These are phyloP conservation scores for Cruciata laevipes DNA, from an alignment of 257 asterid species.

Conservation along the genomic window DNA sequence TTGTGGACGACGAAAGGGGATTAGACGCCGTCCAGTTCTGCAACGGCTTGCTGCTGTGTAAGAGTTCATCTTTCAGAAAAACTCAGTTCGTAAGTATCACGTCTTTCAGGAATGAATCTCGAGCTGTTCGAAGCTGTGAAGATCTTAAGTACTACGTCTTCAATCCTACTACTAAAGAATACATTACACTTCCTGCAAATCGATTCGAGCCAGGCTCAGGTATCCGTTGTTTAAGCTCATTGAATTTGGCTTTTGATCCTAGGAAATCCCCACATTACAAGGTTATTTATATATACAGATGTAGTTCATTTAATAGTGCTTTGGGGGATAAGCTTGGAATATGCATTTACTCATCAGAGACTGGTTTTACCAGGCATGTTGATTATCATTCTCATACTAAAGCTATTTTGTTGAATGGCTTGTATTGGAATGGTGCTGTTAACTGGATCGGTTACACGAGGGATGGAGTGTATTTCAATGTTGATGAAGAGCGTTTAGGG, in stretches of 20 bases:
- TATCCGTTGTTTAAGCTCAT: too few relatives aligned
- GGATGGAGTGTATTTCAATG: conserved; percentile 20
- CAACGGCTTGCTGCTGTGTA: conserved; percentile 33
- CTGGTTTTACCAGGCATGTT: conserved; percentile 4
- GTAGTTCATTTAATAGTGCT: background rate
- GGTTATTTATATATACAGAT: conserved; percentile 7
- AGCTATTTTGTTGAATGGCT: background rate
- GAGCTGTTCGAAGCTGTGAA: too few relatives aligned
- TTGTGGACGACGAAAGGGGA: background rate
- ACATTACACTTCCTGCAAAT: conserved; percentile 2
- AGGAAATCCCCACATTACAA: conserved; percentile 19
- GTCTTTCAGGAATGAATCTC: too few relatives aligned
- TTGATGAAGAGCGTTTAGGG: conserved; percentile 16
- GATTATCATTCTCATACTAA: conserved; percentile 11
- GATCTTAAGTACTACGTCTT: conserved; percentile 10
- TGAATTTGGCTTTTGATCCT: conserved; percentile 25
- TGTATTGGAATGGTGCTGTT: conserved; percentile 27
- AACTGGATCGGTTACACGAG: background rate
- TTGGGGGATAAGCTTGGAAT: conserved; percentile 8
- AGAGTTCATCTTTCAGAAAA: background rate
- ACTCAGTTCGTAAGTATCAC: too few relatives aligned
- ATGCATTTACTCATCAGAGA: conserved; percentile 25
- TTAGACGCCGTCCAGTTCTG: conserved; percentile 19
- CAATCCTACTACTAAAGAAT: conserved; percentile 27
- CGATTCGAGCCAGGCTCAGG: background rate